Evolutionary conservation across 129 eudicot species (phyloP), one percentile per base, ranked within the genome.

Genomic region (Sambucus nigra): DNA sequence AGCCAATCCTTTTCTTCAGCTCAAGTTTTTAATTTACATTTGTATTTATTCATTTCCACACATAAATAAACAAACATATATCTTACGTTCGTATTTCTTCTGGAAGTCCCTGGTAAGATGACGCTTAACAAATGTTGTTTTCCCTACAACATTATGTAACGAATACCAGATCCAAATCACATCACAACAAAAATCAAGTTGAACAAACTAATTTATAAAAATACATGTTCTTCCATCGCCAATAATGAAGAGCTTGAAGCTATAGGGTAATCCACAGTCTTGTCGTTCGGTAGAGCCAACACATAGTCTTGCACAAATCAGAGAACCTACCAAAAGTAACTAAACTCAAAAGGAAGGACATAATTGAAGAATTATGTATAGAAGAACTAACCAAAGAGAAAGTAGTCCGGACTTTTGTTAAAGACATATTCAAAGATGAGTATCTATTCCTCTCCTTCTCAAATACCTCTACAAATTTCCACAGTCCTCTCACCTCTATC

Each of bases 221-320:
- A 47, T 55, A 66, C 65, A 65, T 7, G 72, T 57, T 17, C 72
- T 66, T 7, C 72, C 72, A 27, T 67, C 59, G 33, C 72, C 72
- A 24, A 67, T 66, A 18, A 67, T 60, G 6, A 67, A 53, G n/a
- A 66, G 75, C 64, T 69, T 69, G 64, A 69, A 61, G 69, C 64
- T 69, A n/a, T n/a, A 4, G 69, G 75, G 45, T 69, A 69, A 33
- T 61, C 69, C 10, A 69, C 69, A 11, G 69, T 47, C 42, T 32
- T 64, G 29, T 61, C 64, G 38, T 47, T 45, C 7, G 68, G 63
- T 28, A 69, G 41, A 11, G 68, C 68, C 74, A 52, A n/a, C 20
- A 47, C 52, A 47, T 23, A 18, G n/a, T n/a, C n/a, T n/a, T n/a
- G n/a, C n/a, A n/a, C n/a, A n/a, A n/a, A n/a, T n/a, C n/a, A n/a